These are phyloP conservation scores for Arthrinium phaeospermum DNA, from an alignment of 2,329 filamentous ascomycete genomes.

Conservation along the genomic window DNA sequence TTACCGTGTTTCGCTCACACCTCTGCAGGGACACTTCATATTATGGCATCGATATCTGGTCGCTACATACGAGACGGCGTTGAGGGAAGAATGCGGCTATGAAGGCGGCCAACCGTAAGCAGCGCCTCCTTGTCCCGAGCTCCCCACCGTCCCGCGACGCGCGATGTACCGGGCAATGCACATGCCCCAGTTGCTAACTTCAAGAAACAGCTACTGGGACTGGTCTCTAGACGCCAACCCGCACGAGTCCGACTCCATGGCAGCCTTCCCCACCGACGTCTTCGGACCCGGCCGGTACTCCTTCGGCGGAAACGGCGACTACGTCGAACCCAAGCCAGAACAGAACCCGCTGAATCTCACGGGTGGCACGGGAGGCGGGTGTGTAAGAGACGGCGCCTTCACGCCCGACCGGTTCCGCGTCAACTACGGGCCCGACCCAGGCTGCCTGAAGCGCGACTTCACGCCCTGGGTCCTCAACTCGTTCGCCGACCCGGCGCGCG, in stretches of 20 bases:
- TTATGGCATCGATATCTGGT: constrained; percentile 11
- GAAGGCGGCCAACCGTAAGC: constrained; percentile 11
- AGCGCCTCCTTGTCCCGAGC: background rate
- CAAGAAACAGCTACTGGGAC: constrained; percentile 13
- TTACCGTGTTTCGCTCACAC: background rate
- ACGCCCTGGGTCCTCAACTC: constrained; percentile 2
- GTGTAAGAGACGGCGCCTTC: constrained; percentile 11
- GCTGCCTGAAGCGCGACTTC: constrained; percentile 20
- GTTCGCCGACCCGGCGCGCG: constrained; percentile 16
- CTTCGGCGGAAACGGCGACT: constrained; percentile 20
- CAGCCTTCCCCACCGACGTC: background rate
- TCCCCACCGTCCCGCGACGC: no score
- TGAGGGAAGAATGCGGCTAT: constrained; percentile 13
- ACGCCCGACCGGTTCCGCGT: constrained; percentile 18
- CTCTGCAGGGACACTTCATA: background rate
- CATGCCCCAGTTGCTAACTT: background rate
- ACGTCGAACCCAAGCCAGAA: background rate
- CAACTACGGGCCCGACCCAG: constrained; percentile 16
- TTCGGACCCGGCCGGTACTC: constrained; percentile 9
- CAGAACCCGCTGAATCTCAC: constrained; percentile 21
- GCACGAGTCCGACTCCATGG: background rate
- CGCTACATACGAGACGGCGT: constrained; percentile 5
- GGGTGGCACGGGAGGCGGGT: constrained; percentile 18
- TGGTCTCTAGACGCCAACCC: constrained; percentile 18
- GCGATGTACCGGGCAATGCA: background rate